These are phyloP conservation scores for Pyrrhoderma lamaoense DNA, from an alignment of 1,284 basidiomycete genomes.

Conservation along the genomic window DNA sequence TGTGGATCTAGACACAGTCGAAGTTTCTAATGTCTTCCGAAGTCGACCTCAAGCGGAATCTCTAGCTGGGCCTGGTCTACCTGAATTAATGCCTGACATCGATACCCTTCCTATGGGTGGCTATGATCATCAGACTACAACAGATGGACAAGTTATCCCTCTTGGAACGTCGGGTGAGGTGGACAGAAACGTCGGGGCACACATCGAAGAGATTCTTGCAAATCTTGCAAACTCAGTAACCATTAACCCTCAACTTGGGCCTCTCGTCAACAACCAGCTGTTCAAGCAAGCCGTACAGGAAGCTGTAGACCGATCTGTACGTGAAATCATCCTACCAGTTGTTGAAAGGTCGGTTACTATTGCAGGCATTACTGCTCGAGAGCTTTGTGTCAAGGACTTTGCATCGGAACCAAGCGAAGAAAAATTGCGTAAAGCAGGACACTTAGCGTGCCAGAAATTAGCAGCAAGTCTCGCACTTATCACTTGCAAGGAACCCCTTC, in stretches of 20 bases:
- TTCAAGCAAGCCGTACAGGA: conserved; percentile 91
- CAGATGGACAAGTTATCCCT: conserved; percentile 52
- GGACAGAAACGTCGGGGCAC: conserved; percentile 56
- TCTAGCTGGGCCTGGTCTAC: conserved; percentile 48
- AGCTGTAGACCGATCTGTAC: conserved; percentile 90
- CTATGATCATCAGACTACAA: conserved; percentile 47
- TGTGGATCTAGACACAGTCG: conserved; percentile 81
- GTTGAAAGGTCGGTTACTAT: conserved; percentile 99
- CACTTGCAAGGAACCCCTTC: conserved; percentile 96
- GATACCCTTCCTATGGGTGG: conserved; percentile 63
- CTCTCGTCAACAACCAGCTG: conserved; percentile 69
- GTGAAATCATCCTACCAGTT: conserved; percentile 97
- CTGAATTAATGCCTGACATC: conserved; percentile 67
- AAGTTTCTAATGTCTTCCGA: conserved; percentile 79
- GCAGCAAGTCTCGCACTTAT: conserved; percentile 96
- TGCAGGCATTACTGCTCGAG: conserved; percentile 94
- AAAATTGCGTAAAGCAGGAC: conserved; percentile 86
- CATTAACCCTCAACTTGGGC: conserved; percentile 68
- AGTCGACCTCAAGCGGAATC: conserved; percentile 53
- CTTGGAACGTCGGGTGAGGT: conserved; percentile 51
- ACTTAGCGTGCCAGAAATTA: conserved; percentile 95
- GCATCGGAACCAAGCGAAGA: conserved; percentile 91
- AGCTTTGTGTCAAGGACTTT: conserved; percentile 95
- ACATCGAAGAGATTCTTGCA: conserved; percentile 76
- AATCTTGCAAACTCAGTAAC: conserved; percentile 68